phyloP scores from a whole-genome alignment of 176 grass and related monocot species.

The Hyparrhenia diplandra region DNA sequence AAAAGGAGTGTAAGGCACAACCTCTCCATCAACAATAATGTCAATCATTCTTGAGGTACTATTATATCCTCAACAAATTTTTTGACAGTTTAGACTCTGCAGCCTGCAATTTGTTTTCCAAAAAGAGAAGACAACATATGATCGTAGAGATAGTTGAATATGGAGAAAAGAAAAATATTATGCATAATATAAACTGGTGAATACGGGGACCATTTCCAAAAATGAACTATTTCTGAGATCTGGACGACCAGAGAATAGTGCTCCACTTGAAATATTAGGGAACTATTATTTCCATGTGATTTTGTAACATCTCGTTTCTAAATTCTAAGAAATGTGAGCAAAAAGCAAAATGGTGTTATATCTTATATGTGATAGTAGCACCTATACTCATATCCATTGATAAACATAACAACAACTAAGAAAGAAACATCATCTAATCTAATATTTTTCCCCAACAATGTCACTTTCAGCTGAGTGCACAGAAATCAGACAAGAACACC shows the following conservation, averaged over 20 bases:
- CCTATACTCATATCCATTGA: background rate
- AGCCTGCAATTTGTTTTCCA: constrained; percentile 52
- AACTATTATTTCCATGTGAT: background rate
- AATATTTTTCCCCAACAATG: background rate
- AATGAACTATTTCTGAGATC: background rate
- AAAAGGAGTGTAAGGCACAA: constrained; percentile 29
- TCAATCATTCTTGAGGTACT: constrained; percentile 90
- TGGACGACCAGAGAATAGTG: background rate
- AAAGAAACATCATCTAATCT: background rate
- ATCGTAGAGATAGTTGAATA: constrained; percentile 9
- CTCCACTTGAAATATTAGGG: background rate
- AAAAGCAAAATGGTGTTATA: background rate
- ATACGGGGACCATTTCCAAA: background rate
- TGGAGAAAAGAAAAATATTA: background rate
- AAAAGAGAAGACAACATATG: constrained; percentile 11
- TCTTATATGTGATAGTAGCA: background rate
- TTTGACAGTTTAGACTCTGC: constrained; percentile 81
- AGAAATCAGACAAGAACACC: background rate
- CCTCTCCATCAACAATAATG: constrained; percentile 97
- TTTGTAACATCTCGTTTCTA: background rate
- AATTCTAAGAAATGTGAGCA: background rate
- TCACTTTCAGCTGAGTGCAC: background rate
- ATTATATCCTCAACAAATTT: constrained; percentile 99
- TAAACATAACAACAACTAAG: background rate
- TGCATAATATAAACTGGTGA: constrained; percentile 4